A percentile compares a stretch with the other conserved stretches of the same genome.
These are phyloP conservation scores for Coemansia umbellata DNA, from an alignment of 192 early-diverging fungal species.

Conservation along the genomic window DNA sequence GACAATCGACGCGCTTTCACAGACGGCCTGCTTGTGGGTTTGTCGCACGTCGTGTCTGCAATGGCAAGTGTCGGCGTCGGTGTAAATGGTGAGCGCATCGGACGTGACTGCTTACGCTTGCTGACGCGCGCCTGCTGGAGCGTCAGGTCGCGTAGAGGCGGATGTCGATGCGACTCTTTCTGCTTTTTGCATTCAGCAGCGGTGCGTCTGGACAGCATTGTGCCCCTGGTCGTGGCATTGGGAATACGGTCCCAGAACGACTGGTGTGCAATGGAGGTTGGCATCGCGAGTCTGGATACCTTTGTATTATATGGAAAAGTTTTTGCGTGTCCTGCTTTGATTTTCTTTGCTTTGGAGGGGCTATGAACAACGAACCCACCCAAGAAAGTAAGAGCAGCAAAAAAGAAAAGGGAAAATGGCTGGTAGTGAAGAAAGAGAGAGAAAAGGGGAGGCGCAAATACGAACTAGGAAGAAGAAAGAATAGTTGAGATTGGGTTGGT, in stretches of 20 bases:
- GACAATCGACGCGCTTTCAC: conserved; percentile 33
- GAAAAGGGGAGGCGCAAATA: too few species aligned
- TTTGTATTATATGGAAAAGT: too few species aligned
- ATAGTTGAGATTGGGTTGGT: too few species aligned
- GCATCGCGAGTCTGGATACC: conserved; percentile 5
- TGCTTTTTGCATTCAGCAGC: neutral
- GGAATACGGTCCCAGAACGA: conserved; percentile 51
- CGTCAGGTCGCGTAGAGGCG: conserved; percentile 27
- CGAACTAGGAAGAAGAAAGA: too few species aligned
- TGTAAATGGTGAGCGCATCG: conserved; percentile 38
- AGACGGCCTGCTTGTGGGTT: neutral
- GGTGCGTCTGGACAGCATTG: conserved; percentile 24
- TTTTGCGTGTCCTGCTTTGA: too few species aligned
- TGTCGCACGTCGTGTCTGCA: neutral
- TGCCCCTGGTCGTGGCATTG: conserved; percentile 37
- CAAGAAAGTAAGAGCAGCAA: too few species aligned
- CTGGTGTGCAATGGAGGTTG: conserved; percentile 30
- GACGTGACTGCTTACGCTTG: conserved; percentile 51
- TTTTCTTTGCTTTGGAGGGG: too few species aligned
- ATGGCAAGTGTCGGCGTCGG: neutral
- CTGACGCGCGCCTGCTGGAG: conserved; percentile 44
- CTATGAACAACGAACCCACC: too few species aligned
- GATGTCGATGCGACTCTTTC: neutral
- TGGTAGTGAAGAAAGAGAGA: too few species aligned
- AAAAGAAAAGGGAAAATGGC: too few species aligned